These are phyloP conservation scores for Ormosia semicastrata DNA, from an alignment of 306 rosid species.

Conservation along the genomic window DNA sequence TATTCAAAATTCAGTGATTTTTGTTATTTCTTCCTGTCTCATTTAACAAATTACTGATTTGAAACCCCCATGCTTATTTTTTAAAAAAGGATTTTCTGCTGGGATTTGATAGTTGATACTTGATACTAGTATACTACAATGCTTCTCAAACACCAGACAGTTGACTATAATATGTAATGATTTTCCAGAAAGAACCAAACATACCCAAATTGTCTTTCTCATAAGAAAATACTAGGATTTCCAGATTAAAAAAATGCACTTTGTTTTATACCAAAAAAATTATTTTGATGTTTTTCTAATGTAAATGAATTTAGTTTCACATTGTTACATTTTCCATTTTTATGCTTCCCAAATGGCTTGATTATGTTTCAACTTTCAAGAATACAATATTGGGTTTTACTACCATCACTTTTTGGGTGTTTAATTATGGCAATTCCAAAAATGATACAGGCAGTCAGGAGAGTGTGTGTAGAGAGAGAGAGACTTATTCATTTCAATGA, in stretches of 20 bases:
- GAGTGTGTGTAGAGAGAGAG: background rate
- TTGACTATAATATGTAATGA: background rate
- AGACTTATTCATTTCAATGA: conserved; percentile 28
- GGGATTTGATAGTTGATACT: conserved; percentile 8
- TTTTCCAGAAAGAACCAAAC: background rate
- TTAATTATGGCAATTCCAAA: conserved; percentile 9
- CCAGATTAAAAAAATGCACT: background rate
- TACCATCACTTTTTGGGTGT: conserved; percentile 14
- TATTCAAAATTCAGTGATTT: background rate
- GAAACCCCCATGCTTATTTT: background rate
- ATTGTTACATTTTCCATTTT: conserved; percentile 8
- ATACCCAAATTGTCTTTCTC: background rate
- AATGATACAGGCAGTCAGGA: conserved; percentile 5
- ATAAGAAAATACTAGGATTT: background rate
- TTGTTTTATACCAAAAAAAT: background rate
- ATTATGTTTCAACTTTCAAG: background rate
- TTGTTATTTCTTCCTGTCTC: background rate
- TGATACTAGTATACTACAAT: background rate
- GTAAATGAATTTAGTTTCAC: conserved; percentile 7
- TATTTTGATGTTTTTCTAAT: conserved; percentile 3
- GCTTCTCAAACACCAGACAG: conserved; percentile 1
- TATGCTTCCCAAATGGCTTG: conserved; percentile 6
- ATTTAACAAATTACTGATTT: conserved; percentile 3
- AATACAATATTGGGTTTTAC: background rate
- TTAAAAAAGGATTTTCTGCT: background rate